A percentile compares a stretch with the other conserved stretches of the same genome.
These are phyloP conservation scores for Aechmea fasciata DNA, from an alignment of 176 grass and related monocot genomes.

Conservation along the genomic window DNA sequence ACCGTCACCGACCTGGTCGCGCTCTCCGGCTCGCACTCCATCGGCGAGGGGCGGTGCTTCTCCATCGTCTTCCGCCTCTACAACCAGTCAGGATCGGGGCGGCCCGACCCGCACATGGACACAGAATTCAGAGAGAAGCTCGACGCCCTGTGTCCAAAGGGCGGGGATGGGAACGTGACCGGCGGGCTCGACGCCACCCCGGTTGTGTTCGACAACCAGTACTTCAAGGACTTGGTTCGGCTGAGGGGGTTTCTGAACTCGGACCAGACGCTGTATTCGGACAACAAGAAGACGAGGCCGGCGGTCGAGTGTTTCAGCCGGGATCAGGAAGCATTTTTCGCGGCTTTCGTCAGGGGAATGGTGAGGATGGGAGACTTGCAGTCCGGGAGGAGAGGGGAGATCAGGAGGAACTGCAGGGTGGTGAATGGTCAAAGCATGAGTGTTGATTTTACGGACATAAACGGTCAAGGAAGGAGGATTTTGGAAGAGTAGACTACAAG, in stretches of 20 bases:
- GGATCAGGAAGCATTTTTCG: slow-evolving; percentile 66
- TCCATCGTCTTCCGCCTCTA: slow-evolving; percentile 89
- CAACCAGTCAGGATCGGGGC: slow-evolving; percentile 77
- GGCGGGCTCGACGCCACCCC: slow-evolving; percentile 66
- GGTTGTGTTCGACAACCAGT: slow-evolving; percentile 71
- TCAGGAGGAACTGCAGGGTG: slow-evolving; percentile 65
- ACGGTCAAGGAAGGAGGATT: background rate
- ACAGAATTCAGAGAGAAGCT: slow-evolving; percentile 31
- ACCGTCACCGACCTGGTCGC: slow-evolving; percentile 63
- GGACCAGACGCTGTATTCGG: slow-evolving; percentile 88
- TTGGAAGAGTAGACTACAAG: background rate
- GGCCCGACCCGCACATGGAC: slow-evolving; percentile 85
- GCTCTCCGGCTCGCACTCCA: slow-evolving; percentile 81
- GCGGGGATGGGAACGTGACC: slow-evolving; percentile 53
- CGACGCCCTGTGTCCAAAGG: slow-evolving; percentile 45
- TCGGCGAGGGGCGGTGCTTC: slow-evolving; percentile 83
- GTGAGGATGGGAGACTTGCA: slow-evolving; percentile 84
- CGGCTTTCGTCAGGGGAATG: slow-evolving; percentile 72
- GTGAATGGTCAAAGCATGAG: slow-evolving; percentile 24
- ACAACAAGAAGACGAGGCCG: slow-evolving; percentile 28
- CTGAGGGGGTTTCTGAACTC: slow-evolving; percentile 85
- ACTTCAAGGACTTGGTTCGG: slow-evolving; percentile 81
- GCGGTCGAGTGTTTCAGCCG: slow-evolving; percentile 36
- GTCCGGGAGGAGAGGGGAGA: slow-evolving; percentile 57
- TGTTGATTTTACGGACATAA: background rate